Evolutionary conservation across 371 early-diverging fungal species (phyloP).

Genomic region (Choanephora cucurbitarum): DNA sequence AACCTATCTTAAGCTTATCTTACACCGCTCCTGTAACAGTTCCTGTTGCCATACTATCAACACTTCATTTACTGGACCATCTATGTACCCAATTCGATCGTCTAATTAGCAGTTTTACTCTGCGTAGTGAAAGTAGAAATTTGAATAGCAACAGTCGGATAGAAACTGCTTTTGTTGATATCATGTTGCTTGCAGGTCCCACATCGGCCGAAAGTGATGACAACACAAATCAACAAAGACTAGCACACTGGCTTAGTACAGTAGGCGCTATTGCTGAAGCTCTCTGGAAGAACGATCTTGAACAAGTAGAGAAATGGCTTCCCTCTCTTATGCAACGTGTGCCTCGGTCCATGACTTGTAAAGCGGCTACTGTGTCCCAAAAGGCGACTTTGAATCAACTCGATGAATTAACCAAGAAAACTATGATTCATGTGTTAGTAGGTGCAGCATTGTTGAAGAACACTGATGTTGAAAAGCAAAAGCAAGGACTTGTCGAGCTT

Average conservation of each 20-base stretch:
- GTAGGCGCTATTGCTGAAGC: constrained; percentile 38
- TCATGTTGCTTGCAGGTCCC: constrained; percentile 16
- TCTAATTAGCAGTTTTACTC: constrained; percentile 17
- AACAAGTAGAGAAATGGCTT: constrained; percentile 24
- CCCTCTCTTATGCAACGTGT: constrained; percentile 25
- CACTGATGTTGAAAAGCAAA: constrained; percentile 15
- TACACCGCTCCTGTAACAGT: constrained; percentile 37
- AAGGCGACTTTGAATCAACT: constrained; percentile 21
- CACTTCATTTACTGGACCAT: constrained; percentile 31
- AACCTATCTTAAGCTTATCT: constrained; percentile 20
- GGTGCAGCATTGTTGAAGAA: constrained; percentile 32
- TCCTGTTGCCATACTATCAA: constrained; percentile 39
- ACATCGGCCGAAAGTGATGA: constrained; percentile 8
- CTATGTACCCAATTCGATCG: constrained; percentile 29
- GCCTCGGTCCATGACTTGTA: constrained; percentile 29
- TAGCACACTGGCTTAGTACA: constrained; percentile 41
- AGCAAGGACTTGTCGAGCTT: constrained; percentile 31
- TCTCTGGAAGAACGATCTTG: constrained; percentile 33
- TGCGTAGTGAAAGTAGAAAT: background rate
- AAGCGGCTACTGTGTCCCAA: constrained; percentile 13
- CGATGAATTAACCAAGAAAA: constrained; percentile 30
- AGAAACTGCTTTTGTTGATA: constrained; percentile 14
- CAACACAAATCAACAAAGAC: constrained; percentile 20
- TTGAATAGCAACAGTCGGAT: background rate
- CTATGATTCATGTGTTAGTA: constrained; percentile 30